phyloP scores from a whole-genome alignment of 805 yeast genomes.

The Scheffersomyces ergatensis region DNA sequence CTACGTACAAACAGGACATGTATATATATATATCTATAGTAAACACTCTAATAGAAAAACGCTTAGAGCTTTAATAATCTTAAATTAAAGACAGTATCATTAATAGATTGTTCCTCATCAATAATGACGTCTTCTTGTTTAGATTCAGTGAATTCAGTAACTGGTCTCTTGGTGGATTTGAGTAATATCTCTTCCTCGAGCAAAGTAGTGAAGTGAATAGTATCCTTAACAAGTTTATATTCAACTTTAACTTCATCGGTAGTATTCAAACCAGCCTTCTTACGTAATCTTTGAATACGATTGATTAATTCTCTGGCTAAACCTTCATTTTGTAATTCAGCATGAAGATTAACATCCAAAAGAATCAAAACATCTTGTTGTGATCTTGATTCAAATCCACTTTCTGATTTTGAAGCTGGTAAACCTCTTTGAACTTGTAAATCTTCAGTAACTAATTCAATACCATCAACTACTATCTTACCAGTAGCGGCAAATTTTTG shows the following conservation, averaged over 20 bases:
- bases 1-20: background rate
- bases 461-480: slow-evolving; percentile 82
- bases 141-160: slow-evolving; percentile 46
- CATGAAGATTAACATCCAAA: slow-evolving; percentile 82
- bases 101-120: slow-evolving; percentile 79
- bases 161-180: slow-evolving; percentile 72
- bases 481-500: slow-evolving; percentile 71
- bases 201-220: slow-evolving; percentile 61
- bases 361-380: slow-evolving; percentile 88
- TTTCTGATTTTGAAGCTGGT: slow-evolving; percentile 58
- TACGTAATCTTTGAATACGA: slow-evolving; percentile 96
- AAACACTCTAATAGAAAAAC: background rate
- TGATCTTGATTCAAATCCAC: slow-evolving; percentile 84
- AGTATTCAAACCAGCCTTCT: slow-evolving; percentile 91
- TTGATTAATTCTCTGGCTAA: slow-evolving; percentile 93
- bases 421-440: slow-evolving; percentile 86
- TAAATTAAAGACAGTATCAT: slow-evolving; percentile 75
- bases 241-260: slow-evolving; percentile 94
- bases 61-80: slow-evolving; percentile 67
- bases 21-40: slow-evolving; percentile 5
- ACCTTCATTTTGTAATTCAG: slow-evolving; percentile 90
- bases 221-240: slow-evolving; percentile 64
- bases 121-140: slow-evolving; percentile 54
- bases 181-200: slow-evolving; percentile 70
- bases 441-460: slow-evolving; percentile 82